Evolutionary conservation across 495 filamentous ascomycete genomes (phyloP).

Genomic region (Aspergillus carlsbadensis): DNA sequence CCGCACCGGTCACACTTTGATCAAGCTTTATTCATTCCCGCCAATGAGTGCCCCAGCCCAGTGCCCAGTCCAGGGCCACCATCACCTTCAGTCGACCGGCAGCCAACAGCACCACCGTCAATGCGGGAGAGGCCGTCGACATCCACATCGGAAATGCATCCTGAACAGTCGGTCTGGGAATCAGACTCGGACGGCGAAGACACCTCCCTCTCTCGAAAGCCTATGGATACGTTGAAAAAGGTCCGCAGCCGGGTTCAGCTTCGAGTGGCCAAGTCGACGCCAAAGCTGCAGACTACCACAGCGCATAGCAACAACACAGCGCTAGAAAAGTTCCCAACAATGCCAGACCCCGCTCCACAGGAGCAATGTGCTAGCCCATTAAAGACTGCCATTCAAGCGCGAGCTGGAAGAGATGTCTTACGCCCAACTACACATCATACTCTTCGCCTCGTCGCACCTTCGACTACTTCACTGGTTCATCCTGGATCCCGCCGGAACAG

Average conservation of each 20-base stretch:
- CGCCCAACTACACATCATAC: constrained; percentile 33
- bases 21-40: constrained; percentile 45
- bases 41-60: constrained; percentile 42
- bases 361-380: constrained; percentile 6
- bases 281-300: constrained; percentile 28
- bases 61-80: constrained; percentile 38
- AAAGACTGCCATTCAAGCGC: constrained; percentile 18
- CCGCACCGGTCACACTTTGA: constrained; percentile 47
- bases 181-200: constrained; percentile 47
- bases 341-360: constrained; percentile 26
- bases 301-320: constrained; percentile 4
- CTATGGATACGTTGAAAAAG: constrained; percentile 47
- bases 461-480: constrained; percentile 36
- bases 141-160: constrained; percentile 41
- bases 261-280: constrained; percentile 43
- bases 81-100: constrained; percentile 37
- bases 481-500: constrained; percentile 33
- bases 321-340: constrained; percentile 35
- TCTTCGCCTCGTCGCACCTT: constrained; percentile 40
- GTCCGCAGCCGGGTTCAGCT: constrained; percentile 49
- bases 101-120: constrained; percentile 38
- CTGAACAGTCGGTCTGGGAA: constrained; percentile 49
- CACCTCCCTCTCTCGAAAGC: constrained; percentile 39
- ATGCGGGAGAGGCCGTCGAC: constrained; percentile 41
- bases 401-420: constrained; percentile 30